A percentile compares a stretch with the other conserved stretches of the same genome.
phyloP scores from a whole-genome alignment of 2,329 filamentous ascomycete genomes.

The Cytospora paraplurivora region DNA sequence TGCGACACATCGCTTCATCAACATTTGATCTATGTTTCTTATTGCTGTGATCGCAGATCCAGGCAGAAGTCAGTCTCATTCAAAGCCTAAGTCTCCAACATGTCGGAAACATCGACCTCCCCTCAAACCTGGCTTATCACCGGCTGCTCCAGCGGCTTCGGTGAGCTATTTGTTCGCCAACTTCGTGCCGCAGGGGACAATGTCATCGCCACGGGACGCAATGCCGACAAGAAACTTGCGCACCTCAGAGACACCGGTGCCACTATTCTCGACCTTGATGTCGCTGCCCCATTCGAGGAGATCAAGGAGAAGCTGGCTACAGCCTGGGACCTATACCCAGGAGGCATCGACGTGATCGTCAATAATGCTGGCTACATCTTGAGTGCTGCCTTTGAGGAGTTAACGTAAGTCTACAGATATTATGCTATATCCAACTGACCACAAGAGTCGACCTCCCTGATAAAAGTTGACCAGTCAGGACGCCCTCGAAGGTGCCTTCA shows the following conservation, averaged over 20 bases:
- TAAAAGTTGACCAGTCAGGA: conserved; percentile 30
- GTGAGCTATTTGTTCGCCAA: conserved; percentile 41
- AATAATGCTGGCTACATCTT: conserved; percentile 34
- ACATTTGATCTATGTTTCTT: too few species aligned
- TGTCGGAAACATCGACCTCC: neutral
- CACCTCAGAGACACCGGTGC: conserved; percentile 42
- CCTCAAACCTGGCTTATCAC: conserved; percentile 44
- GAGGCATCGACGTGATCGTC: conserved; percentile 25
- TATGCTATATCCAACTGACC: neutral
- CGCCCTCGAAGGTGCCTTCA: conserved; percentile 35
- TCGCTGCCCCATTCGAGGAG: conserved; percentile 29
- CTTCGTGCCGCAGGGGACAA: conserved; percentile 43
- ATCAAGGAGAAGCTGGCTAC: conserved; percentile 31
- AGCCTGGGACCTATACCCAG: conserved; percentile 30
- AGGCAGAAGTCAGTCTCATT: too few species aligned
- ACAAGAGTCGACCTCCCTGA: neutral
- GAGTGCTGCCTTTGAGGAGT: conserved; percentile 36
- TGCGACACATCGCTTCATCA: too few species aligned
- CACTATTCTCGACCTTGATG: conserved; percentile 37
- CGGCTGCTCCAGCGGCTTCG: conserved; percentile 48
- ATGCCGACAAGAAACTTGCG: conserved; percentile 38
- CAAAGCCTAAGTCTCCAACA: neutral
- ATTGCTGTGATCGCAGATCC: too few species aligned
- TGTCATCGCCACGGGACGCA: conserved; percentile 46
- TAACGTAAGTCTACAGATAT: conserved; percentile 29